Percentiles rank a stretch among this genome's conserved stretches.
phyloP scores from a whole-genome alignment of 306 rosid species.

The Alnus glutinosa region DNA sequence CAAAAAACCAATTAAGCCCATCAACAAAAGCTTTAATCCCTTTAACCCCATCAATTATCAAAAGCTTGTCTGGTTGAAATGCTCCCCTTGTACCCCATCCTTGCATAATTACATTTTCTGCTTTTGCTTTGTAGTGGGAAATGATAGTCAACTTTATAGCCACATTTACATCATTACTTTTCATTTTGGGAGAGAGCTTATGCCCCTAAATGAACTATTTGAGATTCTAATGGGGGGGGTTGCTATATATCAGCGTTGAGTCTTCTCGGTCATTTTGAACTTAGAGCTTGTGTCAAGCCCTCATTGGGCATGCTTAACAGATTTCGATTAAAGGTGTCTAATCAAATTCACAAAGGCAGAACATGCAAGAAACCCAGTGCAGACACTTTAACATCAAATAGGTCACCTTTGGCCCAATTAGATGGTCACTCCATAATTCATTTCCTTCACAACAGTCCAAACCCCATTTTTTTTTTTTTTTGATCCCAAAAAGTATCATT shows the following conservation, averaged over 20 bases:
- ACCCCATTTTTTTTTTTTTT: too few relatives aligned
- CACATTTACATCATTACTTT: slow-evolving; percentile 52
- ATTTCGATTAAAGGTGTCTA: not conserved
- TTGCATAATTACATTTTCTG: slow-evolving; percentile 55
- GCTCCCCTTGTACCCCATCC: slow-evolving; percentile 57
- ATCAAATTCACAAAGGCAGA: not conserved
- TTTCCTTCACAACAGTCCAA: too few relatives aligned
- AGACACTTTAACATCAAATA: not conserved
- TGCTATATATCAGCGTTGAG: slow-evolving; percentile 21
- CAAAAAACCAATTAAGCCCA: slow-evolving; percentile 17
- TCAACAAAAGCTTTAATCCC: slow-evolving; percentile 29
- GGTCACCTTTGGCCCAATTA: not conserved
- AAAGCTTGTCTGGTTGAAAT: slow-evolving; percentile 72
- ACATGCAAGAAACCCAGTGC: not conserved
- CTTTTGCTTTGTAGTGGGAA: slow-evolving; percentile 86
- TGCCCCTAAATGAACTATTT: slow-evolving; percentile 47
- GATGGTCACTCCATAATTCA: not conserved
- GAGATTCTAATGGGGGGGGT: slow-evolving; percentile 43
- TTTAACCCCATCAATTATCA: slow-evolving; percentile 51
- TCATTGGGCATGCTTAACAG: not conserved
- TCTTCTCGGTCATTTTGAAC: slow-evolving; percentile 35
- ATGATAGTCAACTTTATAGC: slow-evolving; percentile 72
- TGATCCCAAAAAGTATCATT: too few relatives aligned
- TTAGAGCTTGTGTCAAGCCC: not conserved
- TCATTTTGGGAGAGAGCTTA: slow-evolving; percentile 54